A percentile compares a stretch with the other conserved stretches of the same genome.
Evolutionary conservation across 164 flowering plant genomes (phyloP).

Genomic region (Vitis cinerea): DNA sequence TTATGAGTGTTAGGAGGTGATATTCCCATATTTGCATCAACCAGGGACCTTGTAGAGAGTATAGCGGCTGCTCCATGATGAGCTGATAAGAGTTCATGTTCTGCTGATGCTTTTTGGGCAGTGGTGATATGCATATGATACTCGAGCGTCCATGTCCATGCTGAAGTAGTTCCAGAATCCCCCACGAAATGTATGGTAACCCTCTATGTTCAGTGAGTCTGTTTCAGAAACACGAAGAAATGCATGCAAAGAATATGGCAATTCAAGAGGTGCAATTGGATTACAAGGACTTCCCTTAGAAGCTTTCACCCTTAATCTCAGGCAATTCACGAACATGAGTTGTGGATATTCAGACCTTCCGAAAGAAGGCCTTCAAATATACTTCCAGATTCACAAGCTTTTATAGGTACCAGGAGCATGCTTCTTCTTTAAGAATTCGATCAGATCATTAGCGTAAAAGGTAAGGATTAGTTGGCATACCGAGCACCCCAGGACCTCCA

Average conservation of each 20-base stretch:
- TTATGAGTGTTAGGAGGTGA: too few relatives aligned
- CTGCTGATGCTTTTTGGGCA: slow-evolving; percentile 35
- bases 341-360: too few relatives aligned
- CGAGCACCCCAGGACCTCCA: too few relatives aligned
- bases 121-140: slow-evolving; percentile 72
- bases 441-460: too few relatives aligned
- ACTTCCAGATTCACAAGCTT: too few relatives aligned
- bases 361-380: too few relatives aligned
- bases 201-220: slow-evolving; percentile 50
- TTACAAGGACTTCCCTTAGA: slow-evolving; percentile 47
- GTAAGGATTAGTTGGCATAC: too few relatives aligned
- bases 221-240: slow-evolving; percentile 45
- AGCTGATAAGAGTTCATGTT: slow-evolving; percentile 39
- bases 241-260: slow-evolving; percentile 63
- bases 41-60: slow-evolving; percentile 32
- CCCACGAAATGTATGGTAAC: slow-evolving; percentile 58
- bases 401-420: too few relatives aligned
- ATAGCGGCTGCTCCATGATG: slow-evolving; percentile 22
- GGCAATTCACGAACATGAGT: too few relatives aligned
- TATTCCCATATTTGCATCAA: slow-evolving; percentile 44
- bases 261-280: slow-evolving; percentile 57
- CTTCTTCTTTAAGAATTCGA: too few relatives aligned
- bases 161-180: slow-evolving; percentile 80
- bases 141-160: slow-evolving; percentile 82
- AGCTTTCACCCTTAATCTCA: slow-evolving; percentile 56